Evolutionary conservation across 2,329 filamentous ascomycete genomes (phyloP).

Genomic region (Zymoseptoria ardabiliae): DNA sequence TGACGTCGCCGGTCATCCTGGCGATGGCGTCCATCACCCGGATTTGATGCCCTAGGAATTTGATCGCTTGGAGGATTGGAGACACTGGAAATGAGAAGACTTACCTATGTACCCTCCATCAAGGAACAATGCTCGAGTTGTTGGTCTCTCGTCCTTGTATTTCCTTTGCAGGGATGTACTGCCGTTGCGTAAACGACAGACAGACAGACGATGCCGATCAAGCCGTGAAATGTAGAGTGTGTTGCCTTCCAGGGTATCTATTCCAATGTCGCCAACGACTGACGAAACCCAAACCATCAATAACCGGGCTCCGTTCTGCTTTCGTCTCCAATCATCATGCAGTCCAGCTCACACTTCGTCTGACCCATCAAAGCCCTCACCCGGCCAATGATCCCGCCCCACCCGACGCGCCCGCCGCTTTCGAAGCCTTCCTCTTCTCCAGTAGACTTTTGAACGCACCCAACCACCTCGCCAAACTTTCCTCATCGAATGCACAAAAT

Average conservation of each 20-base stretch:
- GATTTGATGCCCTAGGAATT: no score
- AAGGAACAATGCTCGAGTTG: no score
- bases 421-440: constrained; percentile 32
- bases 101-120: no score
- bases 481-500: constrained; percentile 63
- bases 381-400: not conserved
- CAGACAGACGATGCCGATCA: not conserved
- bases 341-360: no score
- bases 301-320: no score
- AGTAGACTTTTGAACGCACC: constrained; percentile 86
- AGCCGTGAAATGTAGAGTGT: not conserved
- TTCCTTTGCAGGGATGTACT: not conserved
- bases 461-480: constrained; percentile 72
- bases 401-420: not conserved
- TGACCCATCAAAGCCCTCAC: not conserved
- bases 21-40: no score
- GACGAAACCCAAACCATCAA: no score
- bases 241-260: not conserved
- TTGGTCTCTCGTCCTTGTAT: no score
- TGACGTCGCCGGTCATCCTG: no score
- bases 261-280: not conserved
- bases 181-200: not conserved
- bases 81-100: no score
- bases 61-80: no score
- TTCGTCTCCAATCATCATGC: no score